phyloP scores from a whole-genome alignment of 1,284 basidiomycete genomes.

The Ceratobasidium sp. region DNA sequence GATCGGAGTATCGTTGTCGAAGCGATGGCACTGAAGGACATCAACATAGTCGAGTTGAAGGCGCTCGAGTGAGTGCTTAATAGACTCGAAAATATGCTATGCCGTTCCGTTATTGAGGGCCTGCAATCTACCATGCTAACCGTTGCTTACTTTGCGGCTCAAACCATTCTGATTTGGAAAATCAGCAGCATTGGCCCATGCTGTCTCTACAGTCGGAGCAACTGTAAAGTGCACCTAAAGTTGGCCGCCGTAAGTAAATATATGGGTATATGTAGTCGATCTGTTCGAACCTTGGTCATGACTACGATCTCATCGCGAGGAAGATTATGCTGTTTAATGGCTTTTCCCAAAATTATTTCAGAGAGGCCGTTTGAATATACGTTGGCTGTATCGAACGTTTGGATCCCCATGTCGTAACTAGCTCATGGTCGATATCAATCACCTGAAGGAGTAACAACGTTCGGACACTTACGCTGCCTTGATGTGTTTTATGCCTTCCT shows the following conservation, averaged over 20 bases:
- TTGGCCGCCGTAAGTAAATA: background rate
- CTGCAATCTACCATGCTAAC: background rate
- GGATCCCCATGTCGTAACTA: slow-evolving; percentile 49
- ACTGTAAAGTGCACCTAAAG: slow-evolving; percentile 1
- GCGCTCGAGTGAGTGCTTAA: slow-evolving; percentile 47
- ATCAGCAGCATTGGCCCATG: slow-evolving; percentile 39
- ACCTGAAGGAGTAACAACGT: no score
- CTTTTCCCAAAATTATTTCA: slow-evolving; percentile 41
- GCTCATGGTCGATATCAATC: no score
- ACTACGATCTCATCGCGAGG: slow-evolving; percentile 55
- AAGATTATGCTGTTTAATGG: slow-evolving; percentile 50
- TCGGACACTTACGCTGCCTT: slow-evolving; percentile 43
- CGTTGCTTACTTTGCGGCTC: slow-evolving; percentile 47
- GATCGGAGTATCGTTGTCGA: slow-evolving; percentile 53
- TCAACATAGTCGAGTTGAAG: slow-evolving; percentile 50
- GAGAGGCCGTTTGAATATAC: slow-evolving; percentile 46
- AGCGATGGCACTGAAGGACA: slow-evolving; percentile 52
- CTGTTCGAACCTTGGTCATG: slow-evolving; percentile 52
- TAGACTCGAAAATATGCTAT: slow-evolving; percentile 47
- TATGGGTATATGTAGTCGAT: background rate
- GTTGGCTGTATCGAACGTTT: slow-evolving; percentile 55
- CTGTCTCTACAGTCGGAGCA: background rate
- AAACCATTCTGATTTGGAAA: slow-evolving; percentile 47
- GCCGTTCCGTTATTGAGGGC: slow-evolving; percentile 43
- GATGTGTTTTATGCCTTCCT: slow-evolving; percentile 47